Evolutionary conservation across 2,329 filamentous ascomycete species (phyloP).

Genomic region (Diaporthe ilicicola): DNA sequence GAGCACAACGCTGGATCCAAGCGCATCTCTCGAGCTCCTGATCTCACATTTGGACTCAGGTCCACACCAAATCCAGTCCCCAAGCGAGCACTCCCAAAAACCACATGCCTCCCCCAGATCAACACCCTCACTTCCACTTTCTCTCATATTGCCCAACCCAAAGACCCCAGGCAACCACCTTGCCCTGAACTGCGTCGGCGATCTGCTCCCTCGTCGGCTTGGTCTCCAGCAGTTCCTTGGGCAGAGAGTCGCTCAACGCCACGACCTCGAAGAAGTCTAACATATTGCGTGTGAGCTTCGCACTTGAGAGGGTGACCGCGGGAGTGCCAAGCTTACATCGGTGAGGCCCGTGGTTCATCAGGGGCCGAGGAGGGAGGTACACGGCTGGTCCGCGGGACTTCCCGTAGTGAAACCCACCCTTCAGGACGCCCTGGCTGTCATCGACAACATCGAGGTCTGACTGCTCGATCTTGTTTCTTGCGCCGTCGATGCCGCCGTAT

Average conservation of each 20-base stretch:
- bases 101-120: too few relatives aligned
- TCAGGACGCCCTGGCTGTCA: constrained; percentile 41
- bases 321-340: constrained; percentile 48
- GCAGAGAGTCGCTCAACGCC: constrained; percentile 54
- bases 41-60: neutral
- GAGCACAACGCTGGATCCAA: neutral
- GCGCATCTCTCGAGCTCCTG: neutral
- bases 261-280: constrained; percentile 59
- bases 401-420: constrained; percentile 57
- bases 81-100: too few relatives aligned
- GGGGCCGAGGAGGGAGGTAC: constrained; percentile 55
- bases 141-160: constrained; percentile 57
- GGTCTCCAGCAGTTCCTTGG: constrained; percentile 45
- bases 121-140: constrained; percentile 43
- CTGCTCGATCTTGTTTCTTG: constrained; percentile 43
- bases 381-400: constrained; percentile 48
- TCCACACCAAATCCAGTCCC: too few relatives aligned
- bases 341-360: constrained; percentile 60
- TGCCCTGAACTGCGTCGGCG: constrained; percentile 52
- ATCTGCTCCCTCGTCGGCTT: constrained; percentile 54
- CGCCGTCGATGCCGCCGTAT: constrained; percentile 50
- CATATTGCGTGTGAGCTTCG: neutral
- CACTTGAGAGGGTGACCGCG: neutral
- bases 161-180: constrained; percentile 58
- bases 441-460: constrained; percentile 49